Conservation (phyloP, 164 flowering plant genomes). For the Magnolia changhungtana region DNA sequence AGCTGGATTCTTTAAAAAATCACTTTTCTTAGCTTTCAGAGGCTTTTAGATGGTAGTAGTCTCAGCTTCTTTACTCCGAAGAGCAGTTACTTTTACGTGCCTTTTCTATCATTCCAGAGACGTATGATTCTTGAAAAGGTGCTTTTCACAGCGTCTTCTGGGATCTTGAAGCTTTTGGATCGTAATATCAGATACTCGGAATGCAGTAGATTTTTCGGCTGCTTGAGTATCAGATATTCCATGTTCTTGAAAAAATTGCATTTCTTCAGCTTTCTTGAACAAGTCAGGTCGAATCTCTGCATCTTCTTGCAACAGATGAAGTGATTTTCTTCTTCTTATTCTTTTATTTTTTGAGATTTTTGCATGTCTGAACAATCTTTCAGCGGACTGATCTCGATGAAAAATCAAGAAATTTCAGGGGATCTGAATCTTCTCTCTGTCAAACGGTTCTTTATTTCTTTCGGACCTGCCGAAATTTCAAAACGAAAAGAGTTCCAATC, state of each 20-base stretch:
- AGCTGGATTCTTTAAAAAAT: too few species aligned
- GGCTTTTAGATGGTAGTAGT: neutral
- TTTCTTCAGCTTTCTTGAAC: neutral
- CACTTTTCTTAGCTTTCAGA: neutral
- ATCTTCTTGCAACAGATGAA: neutral
- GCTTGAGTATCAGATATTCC: neutral
- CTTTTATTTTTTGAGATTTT: neutral
- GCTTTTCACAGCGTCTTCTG: neutral
- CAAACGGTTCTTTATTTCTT: neutral
- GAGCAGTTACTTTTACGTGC: neutral
- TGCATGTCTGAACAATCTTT: neutral
- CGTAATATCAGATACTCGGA: neutral
- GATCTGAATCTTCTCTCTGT: neutral
- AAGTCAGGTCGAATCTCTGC: neutral
- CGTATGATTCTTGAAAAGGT: neutral
- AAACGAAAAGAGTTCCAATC: neutral
- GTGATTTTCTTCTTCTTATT: neutral
- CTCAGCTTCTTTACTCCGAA: neutral
- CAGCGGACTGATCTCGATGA: neutral
- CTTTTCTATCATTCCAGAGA: neutral
- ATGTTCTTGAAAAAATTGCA: neutral
- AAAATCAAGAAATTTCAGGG: neutral
- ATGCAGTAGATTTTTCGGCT: neutral
- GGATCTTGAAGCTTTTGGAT: neutral
- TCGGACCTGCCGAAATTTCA: neutral